Evolutionary conservation across 2,329 filamentous ascomycete genomes (phyloP), one percentile per base, ranked within the genome.

Genomic region (Thermothelomyces thermophilus): DNA sequence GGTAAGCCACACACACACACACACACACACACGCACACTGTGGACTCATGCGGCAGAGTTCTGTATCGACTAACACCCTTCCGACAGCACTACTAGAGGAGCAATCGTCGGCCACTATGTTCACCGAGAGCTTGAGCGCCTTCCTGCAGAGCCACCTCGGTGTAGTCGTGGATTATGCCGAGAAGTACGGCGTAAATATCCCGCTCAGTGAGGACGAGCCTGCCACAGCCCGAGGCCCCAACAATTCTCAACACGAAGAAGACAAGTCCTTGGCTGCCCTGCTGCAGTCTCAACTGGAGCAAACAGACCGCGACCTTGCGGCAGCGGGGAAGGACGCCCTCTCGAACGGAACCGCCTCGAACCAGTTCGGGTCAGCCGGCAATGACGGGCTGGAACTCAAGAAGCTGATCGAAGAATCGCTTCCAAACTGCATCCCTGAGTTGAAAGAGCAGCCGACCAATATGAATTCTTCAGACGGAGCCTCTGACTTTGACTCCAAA

Each of bases 61-160:
- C 24, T 24, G n/a, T 14, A 1, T 22, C 33, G 13, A 39, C 46
- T 58, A 45, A 61, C n/a, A n/a, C n/a, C n/a, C n/a, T 58, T 19
- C 49, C 56, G 44, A 46, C 49, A 65, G 61, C 51, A 31, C 60
- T 64, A 17, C 55, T 75, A 8, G 64, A 64, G 51, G 66, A 66
- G 5, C 66, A 68, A 37, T 71, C 72, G 34, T 66, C 70, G 2
- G 56, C 66, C n/a, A 66, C 69, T 22, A 63, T 51, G 3, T 63
- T 72, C n/a, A 57, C 70, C 11, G 58, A 63, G 26, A 59, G 61
- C 19, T 56, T 69, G 8, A 65, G 62, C 44, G 48, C 41, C 5
- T 67, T 64, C 40, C 52, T 68, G n/a, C 61, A 62, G 36, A 51
- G 59, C 5, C 64, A 68, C 26, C 52, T 64, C 2, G 59, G 62